Evolutionary conservation across 192 early-diverging fungal genomes (phyloP).

Genomic region (Rhizoclosmatium globosum): DNA sequence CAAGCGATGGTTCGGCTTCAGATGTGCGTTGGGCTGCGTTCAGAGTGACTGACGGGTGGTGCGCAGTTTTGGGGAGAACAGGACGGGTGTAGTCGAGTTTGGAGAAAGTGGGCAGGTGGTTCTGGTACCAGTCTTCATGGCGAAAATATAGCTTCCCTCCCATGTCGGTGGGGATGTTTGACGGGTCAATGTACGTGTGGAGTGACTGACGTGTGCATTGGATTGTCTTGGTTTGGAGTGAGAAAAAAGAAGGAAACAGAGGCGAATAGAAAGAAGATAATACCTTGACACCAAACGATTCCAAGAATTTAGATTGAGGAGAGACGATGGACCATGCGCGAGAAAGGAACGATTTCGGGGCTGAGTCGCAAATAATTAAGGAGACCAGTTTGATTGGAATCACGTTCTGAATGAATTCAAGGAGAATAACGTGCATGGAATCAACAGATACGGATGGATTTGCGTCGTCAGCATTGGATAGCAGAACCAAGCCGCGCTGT

Average conservation of each 20-base stretch:
- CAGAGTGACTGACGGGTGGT: neutral
- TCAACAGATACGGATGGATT: constrained; percentile 8
- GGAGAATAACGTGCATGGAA: constrained; percentile 18
- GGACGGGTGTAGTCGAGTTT: neutral
- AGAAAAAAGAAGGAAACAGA: neutral
- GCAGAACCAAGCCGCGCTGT: neutral
- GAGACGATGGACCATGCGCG: neutral
- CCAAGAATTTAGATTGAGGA: neutral
- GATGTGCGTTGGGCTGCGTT: neutral
- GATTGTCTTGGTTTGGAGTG: neutral
- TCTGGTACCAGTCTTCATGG: constrained; percentile 22
- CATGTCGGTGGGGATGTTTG: constrained; percentile 5
- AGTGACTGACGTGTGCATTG: constrained; percentile 11
- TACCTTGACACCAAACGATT: constrained; percentile 16
- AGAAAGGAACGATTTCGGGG: neutral
- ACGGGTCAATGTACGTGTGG: neutral
- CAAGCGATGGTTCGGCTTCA: neutral
- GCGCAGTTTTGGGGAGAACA: neutral
- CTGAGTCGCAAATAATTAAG: neutral
- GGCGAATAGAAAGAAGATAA: neutral
- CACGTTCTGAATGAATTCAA: constrained; percentile 30
- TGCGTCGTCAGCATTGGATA: constrained; percentile 16
- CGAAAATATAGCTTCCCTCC: neutral
- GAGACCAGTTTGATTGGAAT: constrained; percentile 6
- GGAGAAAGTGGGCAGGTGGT: neutral